A percentile compares a stretch with the other conserved stretches of the same genome.
Conservation (phyloP, 179 eudicot species). For the Beta lomatogona region DNA sequence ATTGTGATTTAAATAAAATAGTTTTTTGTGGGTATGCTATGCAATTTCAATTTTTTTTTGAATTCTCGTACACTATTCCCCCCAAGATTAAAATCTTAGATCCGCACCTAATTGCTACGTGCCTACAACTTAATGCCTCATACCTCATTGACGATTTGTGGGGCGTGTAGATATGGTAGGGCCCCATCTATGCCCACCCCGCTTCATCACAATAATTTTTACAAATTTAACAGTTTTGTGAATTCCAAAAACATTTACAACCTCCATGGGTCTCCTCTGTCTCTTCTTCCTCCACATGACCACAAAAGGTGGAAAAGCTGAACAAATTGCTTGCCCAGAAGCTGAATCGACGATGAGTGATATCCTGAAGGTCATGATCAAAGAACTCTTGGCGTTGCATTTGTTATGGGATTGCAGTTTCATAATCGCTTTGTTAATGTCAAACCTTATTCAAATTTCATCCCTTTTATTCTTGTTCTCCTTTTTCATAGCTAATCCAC, state of each 20-base stretch:
- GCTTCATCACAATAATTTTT: no score
- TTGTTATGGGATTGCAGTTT: slow-evolving; percentile 88
- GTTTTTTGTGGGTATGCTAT: no score
- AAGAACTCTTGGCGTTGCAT: slow-evolving; percentile 71
- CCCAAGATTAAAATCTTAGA: no score
- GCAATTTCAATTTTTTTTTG: no score
- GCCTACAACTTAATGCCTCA: no score
- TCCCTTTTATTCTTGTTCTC: neutral
- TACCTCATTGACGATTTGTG: no score
- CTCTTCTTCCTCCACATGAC: slow-evolving; percentile 35
- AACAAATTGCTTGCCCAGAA: slow-evolving; percentile 58
- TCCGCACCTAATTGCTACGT: no score
- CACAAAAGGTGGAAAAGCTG: slow-evolving; percentile 22
- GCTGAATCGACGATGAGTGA: slow-evolving; percentile 62
- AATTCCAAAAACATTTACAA: slow-evolving; percentile 2
- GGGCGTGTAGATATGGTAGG: no score
- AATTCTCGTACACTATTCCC: no score
- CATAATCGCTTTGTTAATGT: slow-evolving; percentile 89
- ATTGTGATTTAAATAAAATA: no score
- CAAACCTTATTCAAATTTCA: neutral
- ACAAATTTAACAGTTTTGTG: neutral
- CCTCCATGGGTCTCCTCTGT: slow-evolving; percentile 12
- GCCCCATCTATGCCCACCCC: no score
- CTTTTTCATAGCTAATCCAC: no score
- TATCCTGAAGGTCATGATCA: slow-evolving; percentile 59